Evolutionary conservation across 2,329 filamentous ascomycete genomes (phyloP), one percentile per base, ranked within the genome.

Genomic region (Aspergillus uvarum): DNA sequence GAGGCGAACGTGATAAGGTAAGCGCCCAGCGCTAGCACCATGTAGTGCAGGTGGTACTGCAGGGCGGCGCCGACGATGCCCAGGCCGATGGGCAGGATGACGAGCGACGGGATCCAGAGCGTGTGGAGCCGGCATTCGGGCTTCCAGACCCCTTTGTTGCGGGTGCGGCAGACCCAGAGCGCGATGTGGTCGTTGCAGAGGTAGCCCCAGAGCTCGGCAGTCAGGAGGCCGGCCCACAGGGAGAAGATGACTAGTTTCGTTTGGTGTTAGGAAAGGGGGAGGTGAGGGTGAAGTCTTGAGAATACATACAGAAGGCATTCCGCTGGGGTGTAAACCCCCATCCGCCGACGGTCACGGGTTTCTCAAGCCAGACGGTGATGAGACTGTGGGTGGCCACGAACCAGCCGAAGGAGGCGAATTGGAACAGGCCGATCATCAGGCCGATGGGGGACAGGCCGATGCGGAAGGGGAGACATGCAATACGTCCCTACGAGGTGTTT

Each of bases 1-100:
- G 51, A 54, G 3, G 51, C 51, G 26, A 54, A 54, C 21, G 51
- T 54, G 14, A 54, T 54, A 14, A 54, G 51, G 16, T 54, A 54
- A 22, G 51, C 51, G n/a, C 51, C 51, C 2, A 54, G n/a, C 5
- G 51, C 51, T 2, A 54, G 51, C 5, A 54, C 35, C 51, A 54
- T 54, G 21, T 54, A 47, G 22, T 54, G 35, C 6, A 54, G 32
- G 32, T 54, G 51, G 16, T 54, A 54, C 22, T 54, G 51, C 8
- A 54, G 35, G 19, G 51, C 32, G 3, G 51, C 22, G 12, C 51
- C 51, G 10, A 54, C 35, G 22, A 54, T 54, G 12, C 51, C 51
- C 2, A 54, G 35, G 12, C 51, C 51, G 21, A 54, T 54, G 16
- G 51, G 51, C 2, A 54, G 51, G 14, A 47, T 12, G 2, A 47